Evolutionary conservation across 352 stramenopile species (phyloP).

Genomic region (Peronospora destructor): DNA sequence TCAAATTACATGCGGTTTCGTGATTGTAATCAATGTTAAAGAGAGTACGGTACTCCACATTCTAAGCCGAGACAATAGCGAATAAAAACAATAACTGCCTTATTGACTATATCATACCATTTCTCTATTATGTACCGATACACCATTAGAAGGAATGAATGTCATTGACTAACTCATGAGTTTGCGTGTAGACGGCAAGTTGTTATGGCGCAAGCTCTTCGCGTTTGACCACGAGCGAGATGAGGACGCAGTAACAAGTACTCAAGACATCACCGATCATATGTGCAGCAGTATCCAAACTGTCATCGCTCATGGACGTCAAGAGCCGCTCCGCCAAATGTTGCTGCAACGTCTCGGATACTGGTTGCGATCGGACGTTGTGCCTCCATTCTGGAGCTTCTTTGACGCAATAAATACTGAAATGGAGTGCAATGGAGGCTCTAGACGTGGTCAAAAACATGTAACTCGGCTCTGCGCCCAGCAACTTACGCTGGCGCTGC

Average conservation of each 20-base stretch:
- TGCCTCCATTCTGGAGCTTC: slow-evolving; percentile 59
- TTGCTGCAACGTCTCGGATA: slow-evolving; percentile 53
- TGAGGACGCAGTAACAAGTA: slow-evolving; percentile 1
- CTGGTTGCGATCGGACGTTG: slow-evolving; percentile 58
- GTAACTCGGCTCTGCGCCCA: slow-evolving; percentile 48
- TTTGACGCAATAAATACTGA: slow-evolving; percentile 27
- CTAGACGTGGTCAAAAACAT: slow-evolving; percentile 22
- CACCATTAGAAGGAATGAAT: not conserved
- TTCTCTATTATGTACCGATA: not conserved
- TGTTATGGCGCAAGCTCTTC: slow-evolving; percentile 68
- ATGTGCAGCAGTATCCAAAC: slow-evolving; percentile 33
- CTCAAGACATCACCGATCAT: slow-evolving; percentile 16
- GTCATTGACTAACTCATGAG: slow-evolving; percentile 4
- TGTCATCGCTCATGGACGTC: slow-evolving; percentile 23
- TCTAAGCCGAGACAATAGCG: too few species aligned
- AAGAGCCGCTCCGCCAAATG: slow-evolving; percentile 50
- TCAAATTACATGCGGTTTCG: too few species aligned
- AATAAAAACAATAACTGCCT: too few species aligned
- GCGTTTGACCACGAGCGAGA: slow-evolving; percentile 37
- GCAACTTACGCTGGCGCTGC: slow-evolving; percentile 61
- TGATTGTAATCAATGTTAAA: too few species aligned
- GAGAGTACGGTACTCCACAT: too few species aligned
- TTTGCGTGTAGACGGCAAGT: slow-evolving; percentile 50
- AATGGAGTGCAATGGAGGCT: slow-evolving; percentile 9
- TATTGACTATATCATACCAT: too few species aligned